Evolutionary conservation across 257 asterid genomes (phyloP), one percentile per base, ranked within the genome.

Genomic region (Gynochthodes officinalis): DNA sequence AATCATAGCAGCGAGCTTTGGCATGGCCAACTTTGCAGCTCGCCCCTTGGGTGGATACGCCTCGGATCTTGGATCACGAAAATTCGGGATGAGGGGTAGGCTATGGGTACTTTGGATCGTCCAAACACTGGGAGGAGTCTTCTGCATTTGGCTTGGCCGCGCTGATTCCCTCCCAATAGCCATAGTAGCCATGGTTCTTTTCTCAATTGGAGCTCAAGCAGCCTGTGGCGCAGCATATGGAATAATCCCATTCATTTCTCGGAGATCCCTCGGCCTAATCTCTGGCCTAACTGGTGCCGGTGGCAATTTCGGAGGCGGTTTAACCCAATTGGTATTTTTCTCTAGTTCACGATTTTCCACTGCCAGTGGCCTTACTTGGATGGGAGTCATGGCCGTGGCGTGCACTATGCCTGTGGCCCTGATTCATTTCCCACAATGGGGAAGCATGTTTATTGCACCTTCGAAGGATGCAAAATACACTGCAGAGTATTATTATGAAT

Each of bases 361-460:
- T 0, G 75, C 74, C 6, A 21, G 57, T 0, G 94, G 94, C 2
- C 53, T 84, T 1, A 60, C 76, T 2, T 80, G 68, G 23, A 85
- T 85, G 93, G 93, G 93, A 10, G 67, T 83, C 10, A 87, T 85
- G 95, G 79, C 76, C 1, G 75, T 84, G 42, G 87, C 78, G 0
- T 83, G 90, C 43, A 84, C 95, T 0, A 53, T 88, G 11, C 92
- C 92, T 0, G 83, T 82, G 70, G 32, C 83, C 0, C n/a, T 83
- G 8, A 72, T 88, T 5, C 89, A 88, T 59, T 88, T 88, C 57
- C 95, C 91, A 2, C 94, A 88, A 65, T 88, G 94, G 94, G 94
- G 91, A 5, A 80, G 94, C 76, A 84, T 88, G 94, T 86, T 88
- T 25, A 53, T 79, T 0, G 82, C 82, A 2, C 79, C 91, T 11